Conservation (phyloP, 352 stramenopile genomes). For the Pythium sukuiense region DNA sequence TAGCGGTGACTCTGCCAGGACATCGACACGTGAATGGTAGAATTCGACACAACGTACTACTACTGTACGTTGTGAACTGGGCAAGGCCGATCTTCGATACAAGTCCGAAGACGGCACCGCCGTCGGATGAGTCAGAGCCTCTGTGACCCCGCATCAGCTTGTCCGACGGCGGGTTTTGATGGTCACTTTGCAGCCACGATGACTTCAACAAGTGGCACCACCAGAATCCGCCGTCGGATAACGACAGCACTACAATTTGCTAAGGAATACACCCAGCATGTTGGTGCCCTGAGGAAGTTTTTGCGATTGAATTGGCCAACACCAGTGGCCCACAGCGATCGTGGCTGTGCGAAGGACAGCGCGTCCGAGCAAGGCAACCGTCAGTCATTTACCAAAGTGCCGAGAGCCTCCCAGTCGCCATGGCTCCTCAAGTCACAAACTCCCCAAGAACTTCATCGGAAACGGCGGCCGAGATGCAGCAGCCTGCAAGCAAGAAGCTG, state of each 20-base stretch:
- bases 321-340: slow-evolving; percentile 9
- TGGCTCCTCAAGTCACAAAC: slow-evolving; percentile 13
- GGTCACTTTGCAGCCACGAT: neutral
- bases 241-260: too few species aligned
- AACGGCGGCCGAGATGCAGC: neutral
- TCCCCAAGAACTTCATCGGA: neutral
- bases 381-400: slow-evolving; percentile 8
- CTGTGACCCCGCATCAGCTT: neutral
- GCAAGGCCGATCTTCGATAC: neutral
- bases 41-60: too few species aligned
- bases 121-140: neutral
- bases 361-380: neutral
- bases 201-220: neutral
- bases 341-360: too few species aligned
- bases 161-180: neutral
- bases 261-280: too few species aligned
- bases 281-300: too few species aligned
- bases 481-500: slow-evolving; percentile 2
- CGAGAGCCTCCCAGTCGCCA: neutral
- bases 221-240: neutral
- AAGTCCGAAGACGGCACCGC: neutral
- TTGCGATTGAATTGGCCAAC: too few species aligned
- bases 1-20: too few species aligned
- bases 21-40: too few species aligned
- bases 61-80: too few species aligned